phyloP scores from a whole-genome alignment of 345 rosid species.

The Carallia brachiata region DNA sequence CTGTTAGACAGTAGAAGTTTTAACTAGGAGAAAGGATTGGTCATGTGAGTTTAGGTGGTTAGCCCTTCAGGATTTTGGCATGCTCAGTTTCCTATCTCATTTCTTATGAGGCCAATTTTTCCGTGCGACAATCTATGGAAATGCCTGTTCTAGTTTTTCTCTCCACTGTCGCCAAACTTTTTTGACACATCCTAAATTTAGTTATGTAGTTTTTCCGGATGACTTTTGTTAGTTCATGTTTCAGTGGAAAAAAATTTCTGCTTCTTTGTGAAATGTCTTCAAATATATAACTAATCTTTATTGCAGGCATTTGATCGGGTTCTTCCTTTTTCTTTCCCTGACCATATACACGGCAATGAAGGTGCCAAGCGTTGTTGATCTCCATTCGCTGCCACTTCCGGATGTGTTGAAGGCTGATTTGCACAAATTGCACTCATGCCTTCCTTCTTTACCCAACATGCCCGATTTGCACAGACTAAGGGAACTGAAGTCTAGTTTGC shows the following conservation, averaged over 20 bases:
- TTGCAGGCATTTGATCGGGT: conserved; percentile 98
- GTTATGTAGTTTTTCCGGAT: too few species aligned
- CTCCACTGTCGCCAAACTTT: too few species aligned
- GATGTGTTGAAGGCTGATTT: conserved; percentile 69
- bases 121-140: too few species aligned
- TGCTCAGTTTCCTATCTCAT: too few species aligned
- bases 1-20: too few species aligned
- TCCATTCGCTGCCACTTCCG: conserved; percentile 73
- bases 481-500: conserved; percentile 38
- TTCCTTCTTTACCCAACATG: conserved; percentile 67
- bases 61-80: too few species aligned
- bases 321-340: conserved; percentile 84
- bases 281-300: conserved; percentile 1
- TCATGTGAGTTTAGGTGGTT: too few species aligned
- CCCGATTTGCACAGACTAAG: conserved; percentile 51
- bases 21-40: too few species aligned
- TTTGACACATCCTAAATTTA: too few species aligned
- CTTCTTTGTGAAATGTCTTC: not conserved
- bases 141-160: too few species aligned
- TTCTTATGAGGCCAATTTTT: too few species aligned
- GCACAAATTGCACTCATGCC: conserved; percentile 61
- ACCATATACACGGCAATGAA: conserved; percentile 81
- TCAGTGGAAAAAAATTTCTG: conserved; percentile 2
- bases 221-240: not conserved
- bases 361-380: conserved; percentile 79